These are phyloP conservation scores for Rubus parviflorus DNA, from an alignment of 306 rosid genomes.

Conservation along the genomic window DNA sequence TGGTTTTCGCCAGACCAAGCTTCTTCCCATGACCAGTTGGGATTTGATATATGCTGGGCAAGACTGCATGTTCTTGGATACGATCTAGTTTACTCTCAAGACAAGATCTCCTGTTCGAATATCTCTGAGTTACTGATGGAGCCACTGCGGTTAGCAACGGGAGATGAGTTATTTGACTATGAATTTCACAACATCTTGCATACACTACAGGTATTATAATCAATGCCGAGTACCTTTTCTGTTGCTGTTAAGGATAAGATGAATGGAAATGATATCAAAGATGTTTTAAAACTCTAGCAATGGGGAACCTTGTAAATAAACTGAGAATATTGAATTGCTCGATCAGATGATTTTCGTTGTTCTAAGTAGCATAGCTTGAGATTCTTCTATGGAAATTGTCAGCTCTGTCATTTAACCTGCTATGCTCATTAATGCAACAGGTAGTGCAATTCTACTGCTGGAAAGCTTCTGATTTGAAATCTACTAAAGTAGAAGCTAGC, in stretches of 20 bases:
- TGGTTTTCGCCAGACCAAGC: conserved; percentile 67
- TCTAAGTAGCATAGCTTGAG: not conserved
- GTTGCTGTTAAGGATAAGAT: not conserved
- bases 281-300: not conserved
- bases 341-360: not conserved
- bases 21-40: conserved; percentile 41
- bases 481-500: conserved; percentile 25
- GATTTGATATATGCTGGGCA: conserved; percentile 88
- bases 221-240: not conserved
- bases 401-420: not conserved
- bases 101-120: conserved; percentile 37
- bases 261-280: not conserved
- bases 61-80: conserved; percentile 76
- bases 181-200: conserved; percentile 79
- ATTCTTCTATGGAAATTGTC: not conserved
- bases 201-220: conserved; percentile 76
- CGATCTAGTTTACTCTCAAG: conserved; percentile 45
- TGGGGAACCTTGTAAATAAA: not conserved
- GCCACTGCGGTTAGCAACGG: conserved; percentile 54
- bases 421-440: conserved; percentile 38
- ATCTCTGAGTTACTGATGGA: conserved; percentile 47
- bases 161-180: conserved; percentile 50
- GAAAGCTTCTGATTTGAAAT: conserved; percentile 48
- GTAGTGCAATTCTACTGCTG: conserved; percentile 65
- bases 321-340: not conserved